These are phyloP conservation scores for Angomonas deanei DNA, from an alignment of 208 protist species.

Conservation along the genomic window DNA sequence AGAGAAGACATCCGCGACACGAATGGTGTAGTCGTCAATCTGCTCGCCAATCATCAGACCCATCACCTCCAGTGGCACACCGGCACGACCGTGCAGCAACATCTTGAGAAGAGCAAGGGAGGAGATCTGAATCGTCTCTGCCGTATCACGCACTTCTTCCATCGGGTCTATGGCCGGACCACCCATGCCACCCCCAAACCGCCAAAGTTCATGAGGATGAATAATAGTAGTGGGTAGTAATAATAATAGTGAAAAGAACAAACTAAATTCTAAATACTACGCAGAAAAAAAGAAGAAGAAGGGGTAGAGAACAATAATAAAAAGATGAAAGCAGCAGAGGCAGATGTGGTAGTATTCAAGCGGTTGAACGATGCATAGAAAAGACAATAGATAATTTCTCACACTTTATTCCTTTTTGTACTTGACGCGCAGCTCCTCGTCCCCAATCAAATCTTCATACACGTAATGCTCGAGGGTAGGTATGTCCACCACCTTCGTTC, in stretches of 20 bases:
- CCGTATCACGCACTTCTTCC: slow-evolving; percentile 92
- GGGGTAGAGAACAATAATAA: no score
- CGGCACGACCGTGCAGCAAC: slow-evolving; percentile 99
- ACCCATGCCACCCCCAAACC: slow-evolving; percentile 15
- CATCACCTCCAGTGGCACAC: slow-evolving; percentile 99
- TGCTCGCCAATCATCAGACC: slow-evolving; percentile 99
- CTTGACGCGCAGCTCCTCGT: slow-evolving; percentile 19
- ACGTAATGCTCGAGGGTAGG: slow-evolving; percentile 32
- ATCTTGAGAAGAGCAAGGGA: slow-evolving; percentile 99
- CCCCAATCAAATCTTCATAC: slow-evolving; percentile 40
- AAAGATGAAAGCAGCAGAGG: no score
- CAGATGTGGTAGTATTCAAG: no score
- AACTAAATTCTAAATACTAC: slow-evolving; percentile 3
- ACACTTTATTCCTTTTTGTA: not conserved
- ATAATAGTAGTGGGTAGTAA: not conserved
- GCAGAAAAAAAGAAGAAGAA: slow-evolving; percentile 1
- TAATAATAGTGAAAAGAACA: not conserved
- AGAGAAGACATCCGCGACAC: slow-evolving; percentile 98
- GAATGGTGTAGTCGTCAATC: slow-evolving; percentile 99
- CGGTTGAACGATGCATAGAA: not conserved
- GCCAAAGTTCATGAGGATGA: slow-evolving; percentile 3
- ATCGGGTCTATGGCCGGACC: slow-evolving; percentile 16
- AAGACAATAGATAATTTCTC: not conserved
- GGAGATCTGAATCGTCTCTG: slow-evolving; percentile 99
- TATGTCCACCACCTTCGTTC: slow-evolving; percentile 21